Conservation (phyloP, 768 basidiomycete genomes). For the Boletus insuetus region DNA sequence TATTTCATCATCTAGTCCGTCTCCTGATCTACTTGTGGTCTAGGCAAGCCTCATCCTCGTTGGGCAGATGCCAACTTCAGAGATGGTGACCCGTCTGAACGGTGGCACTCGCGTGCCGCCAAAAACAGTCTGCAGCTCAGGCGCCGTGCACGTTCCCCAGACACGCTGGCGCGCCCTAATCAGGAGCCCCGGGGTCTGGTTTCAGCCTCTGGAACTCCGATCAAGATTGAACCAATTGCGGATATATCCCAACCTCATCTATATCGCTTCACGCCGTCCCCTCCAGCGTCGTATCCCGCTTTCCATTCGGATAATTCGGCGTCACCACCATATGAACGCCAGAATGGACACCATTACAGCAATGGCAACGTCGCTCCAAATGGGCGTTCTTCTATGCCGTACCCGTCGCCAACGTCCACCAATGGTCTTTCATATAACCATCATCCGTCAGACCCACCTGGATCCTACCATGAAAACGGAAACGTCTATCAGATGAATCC, state of each 20-base stretch:
- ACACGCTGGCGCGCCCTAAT: slow-evolving; percentile 31
- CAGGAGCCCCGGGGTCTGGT: slow-evolving; percentile 40
- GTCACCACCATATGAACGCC: slow-evolving; percentile 35
- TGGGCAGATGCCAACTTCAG: slow-evolving; percentile 81
- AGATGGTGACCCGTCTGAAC: slow-evolving; percentile 77
- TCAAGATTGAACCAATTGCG: slow-evolving; percentile 61
- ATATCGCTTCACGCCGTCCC: slow-evolving; percentile 70
- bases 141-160: slow-evolving; percentile 38
- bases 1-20: slow-evolving; percentile 6
- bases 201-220: slow-evolving; percentile 53
- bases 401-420: slow-evolving; percentile 33
- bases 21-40: slow-evolving; percentile 8
- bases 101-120: slow-evolving; percentile 82
- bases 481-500: slow-evolving; percentile 36
- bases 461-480: slow-evolving; percentile 33
- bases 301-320: slow-evolving; percentile 45
- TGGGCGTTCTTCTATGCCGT: slow-evolving; percentile 32
- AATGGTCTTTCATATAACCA: slow-evolving; percentile 34
- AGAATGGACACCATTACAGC: slow-evolving; percentile 32
- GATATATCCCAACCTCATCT: slow-evolving; percentile 51
- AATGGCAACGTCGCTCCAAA: slow-evolving; percentile 31
- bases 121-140: slow-evolving; percentile 55
- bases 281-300: slow-evolving; percentile 51
- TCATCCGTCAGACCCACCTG: slow-evolving; percentile 31
- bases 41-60: slow-evolving; percentile 84